phyloP scores from a whole-genome alignment of 768 basidiomycete species.

The Suillus cothurnatus region DNA sequence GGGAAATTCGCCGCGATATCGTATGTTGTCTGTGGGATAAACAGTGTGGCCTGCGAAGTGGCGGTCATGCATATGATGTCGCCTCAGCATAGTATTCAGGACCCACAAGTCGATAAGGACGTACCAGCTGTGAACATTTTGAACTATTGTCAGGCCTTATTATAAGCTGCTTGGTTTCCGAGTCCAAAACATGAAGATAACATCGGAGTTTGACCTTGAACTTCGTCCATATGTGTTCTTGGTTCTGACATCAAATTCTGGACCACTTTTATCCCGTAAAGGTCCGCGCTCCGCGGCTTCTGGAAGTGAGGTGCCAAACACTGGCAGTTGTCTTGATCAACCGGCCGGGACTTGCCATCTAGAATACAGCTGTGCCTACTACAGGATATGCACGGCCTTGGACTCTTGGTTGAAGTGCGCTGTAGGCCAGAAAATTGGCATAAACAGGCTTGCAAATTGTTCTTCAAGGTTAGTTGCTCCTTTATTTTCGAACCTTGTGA shows the following conservation, averaged over 20 bases:
- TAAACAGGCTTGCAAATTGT: background rate
- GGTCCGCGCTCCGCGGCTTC: conserved; percentile 3
- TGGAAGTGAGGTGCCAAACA: background rate
- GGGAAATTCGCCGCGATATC: background rate
- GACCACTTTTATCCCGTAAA: background rate
- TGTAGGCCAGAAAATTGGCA: background rate
- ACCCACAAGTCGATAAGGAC: background rate
- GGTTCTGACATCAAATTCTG: background rate
- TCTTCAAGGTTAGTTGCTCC: background rate
- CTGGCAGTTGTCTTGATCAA: background rate
- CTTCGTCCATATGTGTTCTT: no score
- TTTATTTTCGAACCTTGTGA: background rate
- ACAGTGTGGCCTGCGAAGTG: background rate
- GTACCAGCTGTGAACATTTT: background rate
- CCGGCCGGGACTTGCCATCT: conserved; percentile 8
- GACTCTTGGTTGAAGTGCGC: background rate
- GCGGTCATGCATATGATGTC: background rate
- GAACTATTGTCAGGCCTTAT: background rate
- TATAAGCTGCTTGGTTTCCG: background rate
- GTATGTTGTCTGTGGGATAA: no score
- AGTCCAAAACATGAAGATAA: background rate
- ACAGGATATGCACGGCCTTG: background rate
- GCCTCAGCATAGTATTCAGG: background rate
- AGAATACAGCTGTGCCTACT: background rate
- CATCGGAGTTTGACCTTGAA: background rate